Conservation (phyloP, 805 yeast genomes). For the Wickerhamiella musiphila region DNA sequence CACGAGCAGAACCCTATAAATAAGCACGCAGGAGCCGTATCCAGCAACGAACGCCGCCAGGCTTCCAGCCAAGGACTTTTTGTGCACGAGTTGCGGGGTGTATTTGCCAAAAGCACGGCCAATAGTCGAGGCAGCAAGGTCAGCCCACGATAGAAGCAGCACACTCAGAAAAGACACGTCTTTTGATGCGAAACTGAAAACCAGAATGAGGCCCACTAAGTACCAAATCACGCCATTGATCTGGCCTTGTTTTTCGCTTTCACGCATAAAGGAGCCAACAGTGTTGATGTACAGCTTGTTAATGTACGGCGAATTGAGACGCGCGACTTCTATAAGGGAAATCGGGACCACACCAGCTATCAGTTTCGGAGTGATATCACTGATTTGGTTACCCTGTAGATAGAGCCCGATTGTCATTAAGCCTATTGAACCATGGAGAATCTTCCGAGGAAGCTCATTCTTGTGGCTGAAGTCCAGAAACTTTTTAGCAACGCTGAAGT, state of each 20-base stretch:
- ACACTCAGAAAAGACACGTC: slow-evolving; percentile 68
- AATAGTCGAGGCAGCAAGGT: slow-evolving; percentile 87
- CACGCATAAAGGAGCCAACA: slow-evolving; percentile 75
- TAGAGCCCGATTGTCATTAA: slow-evolving; percentile 61
- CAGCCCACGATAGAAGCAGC: slow-evolving; percentile 84
- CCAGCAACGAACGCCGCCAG: slow-evolving; percentile 73
- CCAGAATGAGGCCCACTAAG: slow-evolving; percentile 56
- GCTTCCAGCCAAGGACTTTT: slow-evolving; percentile 82
- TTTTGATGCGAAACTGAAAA: slow-evolving; percentile 54
- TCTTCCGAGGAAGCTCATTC: slow-evolving; percentile 80
- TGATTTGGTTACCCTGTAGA: slow-evolving; percentile 37
- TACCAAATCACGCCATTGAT: slow-evolving; percentile 85
- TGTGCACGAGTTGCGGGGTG: slow-evolving; percentile 57
- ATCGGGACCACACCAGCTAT: slow-evolving; percentile 37
- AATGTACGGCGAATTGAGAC: slow-evolving; percentile 44
- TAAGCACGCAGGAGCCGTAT: slow-evolving; percentile 38
- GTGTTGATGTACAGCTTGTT: slow-evolving; percentile 48
- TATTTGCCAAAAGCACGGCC: slow-evolving; percentile 76
- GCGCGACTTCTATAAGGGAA: slow-evolving; percentile 44
- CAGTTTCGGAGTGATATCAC: slow-evolving; percentile 44
- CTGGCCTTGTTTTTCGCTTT: slow-evolving; percentile 41
- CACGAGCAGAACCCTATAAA: slow-evolving; percentile 65
- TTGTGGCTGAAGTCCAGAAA: slow-evolving; percentile 47
- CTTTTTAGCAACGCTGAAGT: slow-evolving; percentile 23
- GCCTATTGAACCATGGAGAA: slow-evolving; percentile 80